Base-by-base conservation (phyloP, 1,139 yeast genomes). In the Geotrichum europaeum region DNA sequence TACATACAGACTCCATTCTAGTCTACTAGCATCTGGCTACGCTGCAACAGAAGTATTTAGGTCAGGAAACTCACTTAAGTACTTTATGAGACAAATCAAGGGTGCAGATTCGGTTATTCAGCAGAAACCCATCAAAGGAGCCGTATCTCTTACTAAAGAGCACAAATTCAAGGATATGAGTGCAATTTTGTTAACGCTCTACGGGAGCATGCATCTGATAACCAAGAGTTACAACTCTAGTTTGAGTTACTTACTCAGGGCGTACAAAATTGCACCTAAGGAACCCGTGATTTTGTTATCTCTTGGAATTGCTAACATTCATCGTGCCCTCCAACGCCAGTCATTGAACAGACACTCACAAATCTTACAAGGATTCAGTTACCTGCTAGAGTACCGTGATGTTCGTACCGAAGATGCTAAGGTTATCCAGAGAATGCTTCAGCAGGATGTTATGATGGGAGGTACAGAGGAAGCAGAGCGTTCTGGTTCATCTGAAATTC, bases 251-350 rank as follows among this genome's bases (percentile, higher is more conserved):
- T 66, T 84, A 83, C 49, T 89, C 84, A 74, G 84, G 76, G 73
- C 79, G 1, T 66, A 67, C 53, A 68, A 68, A 20, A 57, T 70
- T 49, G 69, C 73, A 12, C 85, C 86, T 53, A 76, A 82, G 55
- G 97, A 94, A 65, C 96, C 97, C 0, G 83, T 89, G 78, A 77
- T 94, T 1, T 81, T 91, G 65, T 77, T 94, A 47, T 74, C 88
- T 30, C 77, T 89, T 58, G 97, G 95, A 0, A 74, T 94, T 51
- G 84, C 92, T 0, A 94, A 92, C 73, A 77, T 91, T n/a, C 97
- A 92, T 68, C 80, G 99, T 50, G 87, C 98, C 0, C 86, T 92
- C 85, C 98, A 94, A 73, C 79, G 99, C 65, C 84, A 89, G 61
- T 86, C 96, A 15, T 79, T 86, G 12, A 90, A 90, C 72, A 81